These are phyloP conservation scores for Tricholoma bakamatsutake DNA, from an alignment of 768 basidiomycete species.

Conservation along the genomic window DNA sequence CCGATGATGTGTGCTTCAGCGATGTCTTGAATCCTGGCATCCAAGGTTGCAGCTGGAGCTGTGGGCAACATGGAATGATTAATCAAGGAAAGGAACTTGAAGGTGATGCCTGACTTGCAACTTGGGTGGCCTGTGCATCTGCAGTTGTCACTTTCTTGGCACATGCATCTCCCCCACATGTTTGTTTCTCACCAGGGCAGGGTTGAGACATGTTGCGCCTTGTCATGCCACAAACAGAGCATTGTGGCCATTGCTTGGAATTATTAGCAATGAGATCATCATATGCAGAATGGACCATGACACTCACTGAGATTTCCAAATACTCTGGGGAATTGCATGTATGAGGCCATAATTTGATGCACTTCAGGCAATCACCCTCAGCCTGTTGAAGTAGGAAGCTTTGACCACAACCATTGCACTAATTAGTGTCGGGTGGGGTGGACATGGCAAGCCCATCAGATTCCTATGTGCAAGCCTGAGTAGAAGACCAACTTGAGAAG, in stretches of 20 bases:
- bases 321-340: not conserved
- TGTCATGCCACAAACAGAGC: not conserved
- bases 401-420: not conserved
- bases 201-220: not conserved
- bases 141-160: not conserved
- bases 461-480: not conserved
- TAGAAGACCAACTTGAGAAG: not conserved
- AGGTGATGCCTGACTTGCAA: not conserved
- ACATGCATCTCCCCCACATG: not conserved
- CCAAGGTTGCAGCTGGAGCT: not conserved
- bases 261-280: not conserved
- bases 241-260: not conserved
- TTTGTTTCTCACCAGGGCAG: not conserved
- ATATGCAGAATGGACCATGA: not conserved
- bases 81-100: not conserved
- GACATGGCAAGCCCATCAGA: not conserved
- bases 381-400: not conserved
- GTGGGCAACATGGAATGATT: not conserved
- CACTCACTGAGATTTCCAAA: not conserved
- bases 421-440: not conserved
- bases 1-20: not conserved
- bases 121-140: not conserved
- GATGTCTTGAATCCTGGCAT: not conserved
- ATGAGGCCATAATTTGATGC: not conserved
- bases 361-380: not conserved